Evolutionary conservation across 306 rosid genomes (phyloP).

Genomic region (Citrullus mucosospermus): DNA sequence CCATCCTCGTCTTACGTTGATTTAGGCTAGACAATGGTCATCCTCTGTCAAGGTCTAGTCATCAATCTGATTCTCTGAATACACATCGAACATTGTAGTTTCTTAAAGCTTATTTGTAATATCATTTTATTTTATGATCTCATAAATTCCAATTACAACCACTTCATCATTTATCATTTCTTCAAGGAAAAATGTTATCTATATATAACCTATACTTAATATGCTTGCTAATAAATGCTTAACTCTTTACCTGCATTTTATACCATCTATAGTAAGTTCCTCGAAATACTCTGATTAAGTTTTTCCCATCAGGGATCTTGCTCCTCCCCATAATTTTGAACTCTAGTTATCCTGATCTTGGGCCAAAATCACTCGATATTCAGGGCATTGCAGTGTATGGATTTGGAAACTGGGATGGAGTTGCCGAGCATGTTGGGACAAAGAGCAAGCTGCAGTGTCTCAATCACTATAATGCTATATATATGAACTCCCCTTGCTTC

Average conservation of each 20-base stretch:
- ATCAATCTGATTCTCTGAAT: not conserved
- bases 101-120: not conserved
- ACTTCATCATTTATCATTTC: not conserved
- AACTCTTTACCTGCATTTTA: not conserved
- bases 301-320: not conserved
- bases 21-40: not conserved
- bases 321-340: not conserved
- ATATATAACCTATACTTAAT: not conserved
- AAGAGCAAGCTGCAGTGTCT: constrained; percentile 61
- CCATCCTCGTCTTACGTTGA: not conserved
- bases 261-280: not conserved
- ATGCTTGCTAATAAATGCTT: not conserved
- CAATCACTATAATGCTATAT: constrained; percentile 60
- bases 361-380: constrained; percentile 3
- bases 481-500: constrained; percentile 71
- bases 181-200: not conserved
- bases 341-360: not conserved
- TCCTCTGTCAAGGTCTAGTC: not conserved
- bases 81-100: not conserved
- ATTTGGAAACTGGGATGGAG: constrained; percentile 77
- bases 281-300: not conserved
- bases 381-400: constrained; percentile 87
- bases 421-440: constrained; percentile 78
- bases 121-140: not conserved
- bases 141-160: not conserved